Base-by-base conservation (phyloP, 106 monocot species). In the Dioscorea alata region DNA sequence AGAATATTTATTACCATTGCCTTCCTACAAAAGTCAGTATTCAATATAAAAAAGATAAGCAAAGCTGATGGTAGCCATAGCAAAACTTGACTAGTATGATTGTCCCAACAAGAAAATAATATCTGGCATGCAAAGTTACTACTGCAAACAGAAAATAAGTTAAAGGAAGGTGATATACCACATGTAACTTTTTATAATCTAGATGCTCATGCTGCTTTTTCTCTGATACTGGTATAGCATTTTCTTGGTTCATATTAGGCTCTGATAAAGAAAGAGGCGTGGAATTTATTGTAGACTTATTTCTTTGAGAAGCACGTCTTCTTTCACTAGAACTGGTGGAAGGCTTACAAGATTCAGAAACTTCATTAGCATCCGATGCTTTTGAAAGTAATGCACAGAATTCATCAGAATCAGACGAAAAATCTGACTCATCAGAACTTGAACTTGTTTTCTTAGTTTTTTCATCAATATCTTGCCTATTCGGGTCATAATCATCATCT, bases 361-460 rank as follows among this genome's bases (percentile, higher is more conserved):
- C 63, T 71, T 82, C 60, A 61, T 74, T 61, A 70, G 49, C 53
- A 73, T 32, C 73, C 7, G 58, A 72, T 21, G n/a, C 62, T 66
- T 84, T 80, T 32, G 48, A 69, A 58, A 84, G 69, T 48, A 76
- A 81, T 60, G 10, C 69, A 81, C 74, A 78, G 50, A 89, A 85
- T 33, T 84, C 93, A 74, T 93, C 90, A 60, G 97, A 86, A 56
- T 93, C 90, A 33, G 93, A 99, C 66, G 99, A 81, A 71, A 93
- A 99, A 64, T 99, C 93, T 61, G 93, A 90, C 56, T 83, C 86
- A 68, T 85, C 81, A 54, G 85, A 90, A 51, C 74, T 69, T 61
- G 82, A 79, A 12, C 63, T 65, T 63, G 79, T 80, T 50, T 79
- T 77, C 14, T 69, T 49, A 31, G 34, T 64, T 31, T 69, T 78